Evolutionary conservation across 2,329 filamentous ascomycete genomes (phyloP).

Genomic region (Didymella pomorum): DNA sequence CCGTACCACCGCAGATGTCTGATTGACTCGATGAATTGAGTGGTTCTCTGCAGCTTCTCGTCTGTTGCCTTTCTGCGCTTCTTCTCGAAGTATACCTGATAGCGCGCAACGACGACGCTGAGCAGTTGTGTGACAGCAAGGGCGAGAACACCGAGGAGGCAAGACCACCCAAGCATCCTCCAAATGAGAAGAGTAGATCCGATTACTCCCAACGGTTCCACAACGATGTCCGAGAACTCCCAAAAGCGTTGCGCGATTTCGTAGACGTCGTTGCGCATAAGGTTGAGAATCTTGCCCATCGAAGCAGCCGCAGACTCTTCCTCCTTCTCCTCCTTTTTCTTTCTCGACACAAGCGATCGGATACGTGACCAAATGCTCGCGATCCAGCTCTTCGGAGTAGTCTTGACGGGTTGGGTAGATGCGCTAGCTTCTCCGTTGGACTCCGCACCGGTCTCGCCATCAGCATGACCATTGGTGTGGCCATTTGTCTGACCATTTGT

Average conservation of each 20-base stretch:
- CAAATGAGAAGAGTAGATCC: slow-evolving; percentile 78
- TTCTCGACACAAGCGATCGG: slow-evolving; percentile 30
- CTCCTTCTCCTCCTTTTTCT: slow-evolving; percentile 39
- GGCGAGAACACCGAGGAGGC: slow-evolving; percentile 75
- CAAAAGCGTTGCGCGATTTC: slow-evolving; percentile 85
- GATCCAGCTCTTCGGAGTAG: slow-evolving; percentile 14
- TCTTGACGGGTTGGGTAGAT: slow-evolving; percentile 13
- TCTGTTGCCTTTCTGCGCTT: slow-evolving; percentile 78
- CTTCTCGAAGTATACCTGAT: slow-evolving; percentile 73
- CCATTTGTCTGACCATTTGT: slow-evolving; percentile 21
- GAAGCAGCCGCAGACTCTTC: slow-evolving; percentile 70
- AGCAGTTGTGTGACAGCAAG: slow-evolving; percentile 72
- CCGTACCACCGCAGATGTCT: slow-evolving; percentile 83
- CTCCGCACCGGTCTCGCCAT: slow-evolving; percentile 25
- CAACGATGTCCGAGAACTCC: slow-evolving; percentile 81
- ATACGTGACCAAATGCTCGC: slow-evolving; percentile 21
- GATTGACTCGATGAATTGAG: slow-evolving; percentile 87
- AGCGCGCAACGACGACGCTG: slow-evolving; percentile 72
- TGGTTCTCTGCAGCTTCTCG: slow-evolving; percentile 77
- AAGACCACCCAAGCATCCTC: slow-evolving; percentile 81
- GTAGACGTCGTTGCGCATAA: slow-evolving; percentile 84
- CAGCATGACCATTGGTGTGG: slow-evolving; percentile 21
- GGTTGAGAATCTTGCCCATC: slow-evolving; percentile 88
- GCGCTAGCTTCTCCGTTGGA: slow-evolving; percentile 14
- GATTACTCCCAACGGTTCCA: slow-evolving; percentile 78